phyloP scores from a whole-genome alignment of 352 stramenopile species.

The Phytopythium delawarense region DNA sequence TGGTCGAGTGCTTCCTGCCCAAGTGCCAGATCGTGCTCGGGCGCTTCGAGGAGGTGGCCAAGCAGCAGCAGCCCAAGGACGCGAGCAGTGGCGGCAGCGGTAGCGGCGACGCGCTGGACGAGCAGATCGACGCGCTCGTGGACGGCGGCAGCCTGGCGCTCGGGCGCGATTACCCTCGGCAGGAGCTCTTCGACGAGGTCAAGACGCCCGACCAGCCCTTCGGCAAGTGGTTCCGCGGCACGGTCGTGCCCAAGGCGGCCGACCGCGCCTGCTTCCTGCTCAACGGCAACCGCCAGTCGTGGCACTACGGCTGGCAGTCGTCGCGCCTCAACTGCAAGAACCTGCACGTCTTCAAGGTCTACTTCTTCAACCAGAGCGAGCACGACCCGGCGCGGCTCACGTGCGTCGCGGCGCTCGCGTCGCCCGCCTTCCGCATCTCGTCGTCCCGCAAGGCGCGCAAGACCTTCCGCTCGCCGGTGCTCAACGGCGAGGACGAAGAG shows the following conservation, averaged over 20 bases:
- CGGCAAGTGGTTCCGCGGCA: slow-evolving; percentile 64
- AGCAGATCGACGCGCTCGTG: slow-evolving; percentile 22
- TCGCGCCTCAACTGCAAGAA: slow-evolving; percentile 85
- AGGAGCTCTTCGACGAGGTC: slow-evolving; percentile 66
- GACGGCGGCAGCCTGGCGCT: slow-evolving; percentile 26
- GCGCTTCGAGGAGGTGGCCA: slow-evolving; percentile 67
- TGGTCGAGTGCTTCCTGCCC: slow-evolving; percentile 59
- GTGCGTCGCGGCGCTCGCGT: slow-evolving; percentile 54
- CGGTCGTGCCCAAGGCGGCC: slow-evolving; percentile 28
- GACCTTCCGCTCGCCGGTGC: slow-evolving; percentile 53
- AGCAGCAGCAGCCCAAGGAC: slow-evolving; percentile 18
- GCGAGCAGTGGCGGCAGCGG: neutral
- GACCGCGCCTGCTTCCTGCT: slow-evolving; percentile 55
- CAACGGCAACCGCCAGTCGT: slow-evolving; percentile 83
- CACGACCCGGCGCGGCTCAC: slow-evolving; percentile 24
- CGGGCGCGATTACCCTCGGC: slow-evolving; percentile 42
- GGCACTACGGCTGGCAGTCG: slow-evolving; percentile 85
- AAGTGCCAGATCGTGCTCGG: slow-evolving; percentile 63
- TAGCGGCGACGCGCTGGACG: slow-evolving; percentile 6
- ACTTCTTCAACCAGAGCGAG: slow-evolving; percentile 43
- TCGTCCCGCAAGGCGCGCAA: slow-evolving; percentile 81
- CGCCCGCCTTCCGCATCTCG: slow-evolving; percentile 71
- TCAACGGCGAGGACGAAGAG: slow-evolving; percentile 10
- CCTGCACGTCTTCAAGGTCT: slow-evolving; percentile 77
- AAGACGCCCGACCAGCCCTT: slow-evolving; percentile 80